Conservation (phyloP, 2,329 filamentous ascomycete species). For the Neocucurbitaria cava region DNA sequence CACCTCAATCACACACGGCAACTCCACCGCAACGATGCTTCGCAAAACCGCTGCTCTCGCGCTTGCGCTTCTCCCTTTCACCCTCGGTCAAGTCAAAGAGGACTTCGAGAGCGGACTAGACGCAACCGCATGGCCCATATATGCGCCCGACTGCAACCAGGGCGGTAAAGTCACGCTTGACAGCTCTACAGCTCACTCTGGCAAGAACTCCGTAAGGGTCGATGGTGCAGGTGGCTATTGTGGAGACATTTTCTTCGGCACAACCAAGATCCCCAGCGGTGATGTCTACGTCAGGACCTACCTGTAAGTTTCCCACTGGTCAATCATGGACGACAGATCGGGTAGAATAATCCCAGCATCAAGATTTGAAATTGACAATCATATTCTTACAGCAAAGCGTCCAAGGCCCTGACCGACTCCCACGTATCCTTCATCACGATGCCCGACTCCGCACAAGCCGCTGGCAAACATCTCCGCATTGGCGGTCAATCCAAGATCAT, state of each 20-base stretch:
- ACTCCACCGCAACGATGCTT: constrained; percentile 49
- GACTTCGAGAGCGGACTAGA: constrained; percentile 67
- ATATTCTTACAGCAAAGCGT: constrained; percentile 56
- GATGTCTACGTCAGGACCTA: constrained; percentile 65
- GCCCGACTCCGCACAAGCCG: constrained; percentile 64
- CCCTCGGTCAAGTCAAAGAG: constrained; percentile 62
- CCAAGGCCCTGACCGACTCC: constrained; percentile 63
- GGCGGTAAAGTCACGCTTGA: constrained; percentile 65
- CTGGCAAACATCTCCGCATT: constrained; percentile 67
- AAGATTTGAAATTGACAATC: constrained; percentile 20
- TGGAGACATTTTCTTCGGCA: constrained; percentile 67
- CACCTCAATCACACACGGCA: background rate
- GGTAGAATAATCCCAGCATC: background rate
- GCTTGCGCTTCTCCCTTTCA: constrained; percentile 53
- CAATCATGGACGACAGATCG: background rate
- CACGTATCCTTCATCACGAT: constrained; percentile 71
- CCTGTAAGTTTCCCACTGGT: constrained; percentile 54
- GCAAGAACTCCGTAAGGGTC: constrained; percentile 78
- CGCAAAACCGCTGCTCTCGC: constrained; percentile 54
- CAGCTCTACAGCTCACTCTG: constrained; percentile 60
- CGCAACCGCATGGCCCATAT: constrained; percentile 63
- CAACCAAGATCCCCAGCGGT: constrained; percentile 61
- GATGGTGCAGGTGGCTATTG: constrained; percentile 66
- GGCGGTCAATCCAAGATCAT: constrained; percentile 67
- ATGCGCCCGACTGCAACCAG: constrained; percentile 66